Evolutionary conservation across 192 early-diverging fungal genomes (phyloP).

Genomic region (Umbelopsis vinacea): DNA sequence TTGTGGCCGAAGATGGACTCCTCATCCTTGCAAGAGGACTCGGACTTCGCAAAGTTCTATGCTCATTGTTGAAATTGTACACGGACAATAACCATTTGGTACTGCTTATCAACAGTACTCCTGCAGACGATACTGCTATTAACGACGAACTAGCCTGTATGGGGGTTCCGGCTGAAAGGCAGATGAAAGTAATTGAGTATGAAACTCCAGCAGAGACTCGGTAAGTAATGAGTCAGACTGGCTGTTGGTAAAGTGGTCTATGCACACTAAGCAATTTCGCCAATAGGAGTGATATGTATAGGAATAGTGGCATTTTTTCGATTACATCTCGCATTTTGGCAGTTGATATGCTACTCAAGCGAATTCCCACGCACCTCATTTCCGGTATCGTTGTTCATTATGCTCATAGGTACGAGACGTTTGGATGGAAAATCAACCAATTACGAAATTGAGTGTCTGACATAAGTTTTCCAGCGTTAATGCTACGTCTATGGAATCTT

Average conservation of each 20-base stretch:
- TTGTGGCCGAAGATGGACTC: slow-evolving; percentile 80
- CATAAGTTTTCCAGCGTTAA: slow-evolving; percentile 55
- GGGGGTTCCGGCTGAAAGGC: slow-evolving; percentile 43
- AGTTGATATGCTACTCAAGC: slow-evolving; percentile 84
- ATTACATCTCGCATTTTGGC: slow-evolving; percentile 88
- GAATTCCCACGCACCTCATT: slow-evolving; percentile 75
- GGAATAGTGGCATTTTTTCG: slow-evolving; percentile 81
- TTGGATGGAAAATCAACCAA: not conserved
- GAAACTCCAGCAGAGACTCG: slow-evolving; percentile 62
- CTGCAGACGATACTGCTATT: slow-evolving; percentile 57
- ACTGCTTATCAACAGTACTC: slow-evolving; percentile 73
- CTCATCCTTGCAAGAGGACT: slow-evolving; percentile 81
- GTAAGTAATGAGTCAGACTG: slow-evolving; percentile 28
- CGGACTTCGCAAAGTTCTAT: slow-evolving; percentile 72
- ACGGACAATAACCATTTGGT: slow-evolving; percentile 73
- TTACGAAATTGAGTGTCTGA: not conserved
- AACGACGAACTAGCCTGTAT: slow-evolving; percentile 53
- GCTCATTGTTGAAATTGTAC: slow-evolving; percentile 72
- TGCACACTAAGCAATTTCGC: slow-evolving; percentile 34
- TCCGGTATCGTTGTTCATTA: slow-evolving; percentile 87
- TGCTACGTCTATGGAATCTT: slow-evolving; percentile 85
- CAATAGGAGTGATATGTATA: slow-evolving; percentile 68
- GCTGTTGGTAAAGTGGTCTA: not conserved
- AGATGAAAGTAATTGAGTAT: slow-evolving; percentile 53
- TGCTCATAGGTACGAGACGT: slow-evolving; percentile 69